Conservation (phyloP, 2,329 filamentous ascomycete species). For the Cercospora sp. region DNA sequence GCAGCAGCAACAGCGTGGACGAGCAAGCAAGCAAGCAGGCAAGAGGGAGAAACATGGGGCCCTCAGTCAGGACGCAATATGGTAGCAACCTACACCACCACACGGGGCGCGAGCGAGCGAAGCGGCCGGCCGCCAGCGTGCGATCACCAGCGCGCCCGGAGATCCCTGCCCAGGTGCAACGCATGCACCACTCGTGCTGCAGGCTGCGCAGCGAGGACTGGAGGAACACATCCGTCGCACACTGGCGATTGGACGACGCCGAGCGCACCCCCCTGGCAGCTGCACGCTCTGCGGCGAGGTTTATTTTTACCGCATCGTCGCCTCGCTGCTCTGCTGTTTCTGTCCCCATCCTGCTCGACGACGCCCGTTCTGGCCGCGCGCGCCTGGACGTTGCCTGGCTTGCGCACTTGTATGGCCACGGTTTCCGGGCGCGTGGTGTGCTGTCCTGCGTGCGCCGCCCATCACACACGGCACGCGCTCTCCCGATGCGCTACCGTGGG, state of each 20-base stretch:
- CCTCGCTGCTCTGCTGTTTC: neutral
- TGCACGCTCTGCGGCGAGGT: neutral
- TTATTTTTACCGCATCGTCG: neutral
- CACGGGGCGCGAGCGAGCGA: neutral
- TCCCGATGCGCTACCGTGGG: neutral
- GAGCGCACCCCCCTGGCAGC: neutral
- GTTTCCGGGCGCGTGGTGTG: neutral
- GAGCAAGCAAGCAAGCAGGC: neutral
- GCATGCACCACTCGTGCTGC: neutral
- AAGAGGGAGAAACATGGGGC: constrained; percentile 5
- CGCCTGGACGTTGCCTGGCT: neutral
- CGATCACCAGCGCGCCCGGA: neutral
- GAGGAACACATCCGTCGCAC: neutral
- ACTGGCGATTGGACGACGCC: neutral
- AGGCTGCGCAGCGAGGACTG: neutral
- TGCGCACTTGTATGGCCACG: neutral
- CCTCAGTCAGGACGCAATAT: neutral
- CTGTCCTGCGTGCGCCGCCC: neutral
- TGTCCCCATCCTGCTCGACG: neutral
- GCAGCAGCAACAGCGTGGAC: neutral
- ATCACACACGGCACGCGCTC: neutral
- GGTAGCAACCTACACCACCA: neutral
- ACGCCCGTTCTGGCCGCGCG: neutral
- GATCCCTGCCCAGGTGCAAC: neutral
- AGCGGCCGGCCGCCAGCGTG: neutral